phyloP scores from a whole-genome alignment of 805 yeast species.

The Candida berthetii region DNA sequence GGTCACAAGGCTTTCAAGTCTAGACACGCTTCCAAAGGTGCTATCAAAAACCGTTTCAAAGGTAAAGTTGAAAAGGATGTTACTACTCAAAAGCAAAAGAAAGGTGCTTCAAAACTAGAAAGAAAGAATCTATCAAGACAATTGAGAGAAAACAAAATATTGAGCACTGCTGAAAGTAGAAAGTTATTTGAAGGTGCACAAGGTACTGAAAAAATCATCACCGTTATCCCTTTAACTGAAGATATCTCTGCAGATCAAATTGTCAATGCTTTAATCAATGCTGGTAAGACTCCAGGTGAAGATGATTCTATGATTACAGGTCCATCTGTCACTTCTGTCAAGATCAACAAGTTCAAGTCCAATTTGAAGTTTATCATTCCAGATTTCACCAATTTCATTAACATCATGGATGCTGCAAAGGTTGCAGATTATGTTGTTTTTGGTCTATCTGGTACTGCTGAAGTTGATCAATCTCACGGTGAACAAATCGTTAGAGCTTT shows the following conservation, averaged over 20 bases:
- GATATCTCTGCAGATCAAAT: slow-evolving; percentile 59
- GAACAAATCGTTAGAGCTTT: slow-evolving; percentile 87
- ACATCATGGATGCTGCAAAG: slow-evolving; percentile 80
- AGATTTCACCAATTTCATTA: slow-evolving; percentile 55
- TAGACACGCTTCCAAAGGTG: slow-evolving; percentile 85
- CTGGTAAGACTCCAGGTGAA: slow-evolving; percentile 24
- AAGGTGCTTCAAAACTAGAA: slow-evolving; percentile 42
- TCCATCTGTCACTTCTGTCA: slow-evolving; percentile 47
- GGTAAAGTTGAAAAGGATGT: slow-evolving; percentile 82
- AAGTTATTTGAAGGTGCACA: slow-evolving; percentile 72
- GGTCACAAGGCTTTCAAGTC: slow-evolving; percentile 89
- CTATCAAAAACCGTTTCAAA: slow-evolving; percentile 70
- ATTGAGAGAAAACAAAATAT: slow-evolving; percentile 64
- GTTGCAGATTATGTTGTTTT: slow-evolving; percentile 86
- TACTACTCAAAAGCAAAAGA: slow-evolving; percentile 23
- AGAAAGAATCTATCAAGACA: slow-evolving; percentile 79
- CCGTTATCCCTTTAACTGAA: slow-evolving; percentile 71
- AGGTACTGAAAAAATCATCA: slow-evolving; percentile 80
- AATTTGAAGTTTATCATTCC: slow-evolving; percentile 70
- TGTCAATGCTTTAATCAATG: slow-evolving; percentile 41
- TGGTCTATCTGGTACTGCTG: slow-evolving; percentile 82
- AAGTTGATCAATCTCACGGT: slow-evolving; percentile 74
- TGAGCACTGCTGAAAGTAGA: slow-evolving; percentile 49
- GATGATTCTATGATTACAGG: slow-evolving; percentile 25
- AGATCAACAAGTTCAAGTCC: slow-evolving; percentile 64